These are phyloP conservation scores for Saccharomycopsis fibuligera DNA, from an alignment of 805 yeast species.

Conservation along the genomic window DNA sequence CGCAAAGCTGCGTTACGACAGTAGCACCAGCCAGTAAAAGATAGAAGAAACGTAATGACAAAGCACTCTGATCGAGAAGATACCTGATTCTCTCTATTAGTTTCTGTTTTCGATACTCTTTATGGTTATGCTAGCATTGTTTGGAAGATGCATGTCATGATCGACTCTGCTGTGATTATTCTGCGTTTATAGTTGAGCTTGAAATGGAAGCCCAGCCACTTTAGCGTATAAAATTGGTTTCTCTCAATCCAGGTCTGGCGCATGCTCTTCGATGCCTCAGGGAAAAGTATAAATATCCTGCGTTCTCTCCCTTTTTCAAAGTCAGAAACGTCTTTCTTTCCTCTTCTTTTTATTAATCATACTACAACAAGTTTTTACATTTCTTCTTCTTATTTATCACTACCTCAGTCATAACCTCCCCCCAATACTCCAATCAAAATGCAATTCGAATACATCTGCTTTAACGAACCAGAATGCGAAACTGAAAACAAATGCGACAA, in stretches of 20 bases:
- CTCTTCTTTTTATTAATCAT: neutral
- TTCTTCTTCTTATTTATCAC: neutral
- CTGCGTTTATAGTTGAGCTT: neutral
- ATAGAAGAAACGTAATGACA: neutral
- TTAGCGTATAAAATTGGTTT: no score
- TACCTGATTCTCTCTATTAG: no score
- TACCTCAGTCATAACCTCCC: neutral
- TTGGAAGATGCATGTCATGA: neutral
- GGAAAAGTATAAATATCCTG: neutral
- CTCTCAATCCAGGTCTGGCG: neutral
- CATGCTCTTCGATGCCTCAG: neutral
- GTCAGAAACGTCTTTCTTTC: neutral
- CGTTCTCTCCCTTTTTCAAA: neutral
- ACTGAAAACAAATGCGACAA: slow-evolving; percentile 4
- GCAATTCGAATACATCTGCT: neutral
- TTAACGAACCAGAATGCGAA: slow-evolving; percentile 8
- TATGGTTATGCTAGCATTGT: neutral
- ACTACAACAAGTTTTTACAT: neutral
- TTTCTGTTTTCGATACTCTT: neutral
- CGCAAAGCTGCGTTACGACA: neutral
- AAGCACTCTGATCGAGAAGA: no score
- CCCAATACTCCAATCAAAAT: neutral
- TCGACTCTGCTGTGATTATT: neutral
- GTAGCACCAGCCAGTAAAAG: neutral
- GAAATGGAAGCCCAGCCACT: no score